These are phyloP conservation scores for Glomus cerebriforme DNA, from an alignment of 192 early-diverging fungal species.

Conservation along the genomic window DNA sequence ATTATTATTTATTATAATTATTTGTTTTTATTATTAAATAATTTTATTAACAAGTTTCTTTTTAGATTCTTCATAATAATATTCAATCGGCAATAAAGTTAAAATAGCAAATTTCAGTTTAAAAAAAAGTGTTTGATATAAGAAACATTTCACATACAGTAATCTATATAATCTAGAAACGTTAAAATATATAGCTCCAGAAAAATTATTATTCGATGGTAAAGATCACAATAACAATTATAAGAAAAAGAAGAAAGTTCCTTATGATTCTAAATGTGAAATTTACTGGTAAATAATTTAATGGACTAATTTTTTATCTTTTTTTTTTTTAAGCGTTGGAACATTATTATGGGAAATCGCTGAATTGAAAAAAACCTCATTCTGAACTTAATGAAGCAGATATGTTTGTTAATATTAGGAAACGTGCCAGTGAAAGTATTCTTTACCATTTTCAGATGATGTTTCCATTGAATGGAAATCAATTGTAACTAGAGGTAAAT, in stretches of 20 bases:
- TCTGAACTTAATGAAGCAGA: not conserved
- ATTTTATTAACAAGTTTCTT: slow-evolving; percentile 33
- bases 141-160: not conserved
- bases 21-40: no score
- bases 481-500: not conserved
- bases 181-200: slow-evolving; percentile 4
- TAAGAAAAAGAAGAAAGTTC: not conserved
- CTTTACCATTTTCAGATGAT: not conserved
- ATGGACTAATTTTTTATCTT: not conserved
- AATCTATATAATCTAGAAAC: not conserved
- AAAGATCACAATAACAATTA: no score
- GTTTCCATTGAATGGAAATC: not conserved
- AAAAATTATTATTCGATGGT: not conserved
- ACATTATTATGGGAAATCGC: slow-evolving; percentile 18
- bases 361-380: not conserved
- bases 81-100: not conserved
- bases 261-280: slow-evolving; percentile 2
- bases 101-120: slow-evolving; percentile 14
- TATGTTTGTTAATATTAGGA: not conserved
- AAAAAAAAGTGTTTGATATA: not conserved
- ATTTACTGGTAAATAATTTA: slow-evolving; percentile 14
- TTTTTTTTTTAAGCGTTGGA: not conserved
- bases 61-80: slow-evolving; percentile 23
- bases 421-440: not conserved
- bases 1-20: no score